Conservation (phyloP, 192 early-diverging fungal species). For the Coemansia sp. region DNA sequence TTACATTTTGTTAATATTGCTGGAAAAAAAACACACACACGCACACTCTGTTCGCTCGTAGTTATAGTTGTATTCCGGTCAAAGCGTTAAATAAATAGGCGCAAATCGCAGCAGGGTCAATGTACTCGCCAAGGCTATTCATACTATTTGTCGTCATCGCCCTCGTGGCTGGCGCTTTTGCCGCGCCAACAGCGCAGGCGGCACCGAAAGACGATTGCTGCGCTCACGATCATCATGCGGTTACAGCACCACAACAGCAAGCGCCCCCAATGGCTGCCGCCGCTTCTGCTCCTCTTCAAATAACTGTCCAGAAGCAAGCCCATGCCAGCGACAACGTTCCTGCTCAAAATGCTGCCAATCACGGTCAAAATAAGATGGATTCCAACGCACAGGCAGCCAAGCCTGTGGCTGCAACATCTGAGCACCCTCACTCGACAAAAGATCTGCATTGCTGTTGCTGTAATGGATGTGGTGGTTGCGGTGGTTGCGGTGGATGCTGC, state of each 20-base stretch:
- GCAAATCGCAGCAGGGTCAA: background rate
- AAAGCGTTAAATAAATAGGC: background rate
- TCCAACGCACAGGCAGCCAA: background rate
- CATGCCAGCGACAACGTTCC: background rate
- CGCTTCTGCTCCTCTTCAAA: background rate
- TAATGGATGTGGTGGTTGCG: slow-evolving; percentile 14
- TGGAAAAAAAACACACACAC: background rate
- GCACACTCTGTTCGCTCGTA: background rate
- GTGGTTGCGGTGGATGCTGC: slow-evolving; percentile 23
- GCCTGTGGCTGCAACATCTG: background rate
- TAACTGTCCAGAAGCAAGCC: slow-evolving; percentile 2
- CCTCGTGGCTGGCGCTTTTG: slow-evolving; percentile 14
- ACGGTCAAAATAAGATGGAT: background rate
- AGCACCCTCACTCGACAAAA: slow-evolving; percentile 12
- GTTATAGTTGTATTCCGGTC: background rate
- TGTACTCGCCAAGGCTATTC: slow-evolving; percentile 15
- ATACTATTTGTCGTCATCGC: slow-evolving; percentile 8
- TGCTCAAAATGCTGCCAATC: background rate
- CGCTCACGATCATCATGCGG: background rate
- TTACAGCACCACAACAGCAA: slow-evolving; percentile 5
- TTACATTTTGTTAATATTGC: background rate
- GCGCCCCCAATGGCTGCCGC: background rate
- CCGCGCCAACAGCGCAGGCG: slow-evolving; percentile 2
- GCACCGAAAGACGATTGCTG: slow-evolving; percentile 1
- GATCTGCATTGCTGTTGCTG: slow-evolving; percentile 37